Conservation (phyloP, 1,284 basidiomycete genomes). For the Anthracocystis walkeri region DNA sequence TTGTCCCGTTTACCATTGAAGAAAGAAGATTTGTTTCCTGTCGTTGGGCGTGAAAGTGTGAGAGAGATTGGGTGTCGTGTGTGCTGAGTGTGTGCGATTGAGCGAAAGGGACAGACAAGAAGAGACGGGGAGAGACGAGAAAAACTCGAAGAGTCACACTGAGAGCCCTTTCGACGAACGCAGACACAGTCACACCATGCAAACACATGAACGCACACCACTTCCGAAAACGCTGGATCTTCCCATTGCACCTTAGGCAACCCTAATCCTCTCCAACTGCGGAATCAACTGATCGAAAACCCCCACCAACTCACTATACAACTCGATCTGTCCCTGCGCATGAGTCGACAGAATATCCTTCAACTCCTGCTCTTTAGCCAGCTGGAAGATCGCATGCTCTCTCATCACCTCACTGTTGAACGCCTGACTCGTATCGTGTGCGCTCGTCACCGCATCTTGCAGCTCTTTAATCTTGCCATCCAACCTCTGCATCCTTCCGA, state of each 20-base stretch:
- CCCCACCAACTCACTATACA: slow-evolving; percentile 71
- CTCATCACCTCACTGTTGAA: slow-evolving; percentile 93
- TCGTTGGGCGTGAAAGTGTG: not conserved
- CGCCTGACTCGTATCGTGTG: slow-evolving; percentile 93
- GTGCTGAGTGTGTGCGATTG: too few species aligned
- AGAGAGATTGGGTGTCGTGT: too few species aligned
- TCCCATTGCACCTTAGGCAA: slow-evolving; percentile 6
- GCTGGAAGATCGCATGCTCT: slow-evolving; percentile 90
- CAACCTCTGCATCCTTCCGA: slow-evolving; percentile 90
- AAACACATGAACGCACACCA: too few species aligned
- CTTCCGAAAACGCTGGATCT: too few species aligned
- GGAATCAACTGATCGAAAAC: slow-evolving; percentile 44
- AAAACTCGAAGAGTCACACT: too few species aligned
- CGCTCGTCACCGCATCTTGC: slow-evolving; percentile 92
- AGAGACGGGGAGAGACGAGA: too few species aligned
- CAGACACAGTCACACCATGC: too few species aligned
- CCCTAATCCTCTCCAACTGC: slow-evolving; percentile 31
- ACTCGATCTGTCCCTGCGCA: slow-evolving; percentile 93
- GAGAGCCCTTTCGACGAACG: too few species aligned
- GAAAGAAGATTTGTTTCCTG: not conserved
- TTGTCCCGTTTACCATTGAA: not conserved
- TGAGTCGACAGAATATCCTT: slow-evolving; percentile 89
- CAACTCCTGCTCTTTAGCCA: slow-evolving; percentile 92
- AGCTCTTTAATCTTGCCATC: slow-evolving; percentile 96
- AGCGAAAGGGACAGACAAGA: too few species aligned